Evolutionary conservation across 768 basidiomycete species (phyloP).

Genomic region (Candolleomyces aberdarensis): DNA sequence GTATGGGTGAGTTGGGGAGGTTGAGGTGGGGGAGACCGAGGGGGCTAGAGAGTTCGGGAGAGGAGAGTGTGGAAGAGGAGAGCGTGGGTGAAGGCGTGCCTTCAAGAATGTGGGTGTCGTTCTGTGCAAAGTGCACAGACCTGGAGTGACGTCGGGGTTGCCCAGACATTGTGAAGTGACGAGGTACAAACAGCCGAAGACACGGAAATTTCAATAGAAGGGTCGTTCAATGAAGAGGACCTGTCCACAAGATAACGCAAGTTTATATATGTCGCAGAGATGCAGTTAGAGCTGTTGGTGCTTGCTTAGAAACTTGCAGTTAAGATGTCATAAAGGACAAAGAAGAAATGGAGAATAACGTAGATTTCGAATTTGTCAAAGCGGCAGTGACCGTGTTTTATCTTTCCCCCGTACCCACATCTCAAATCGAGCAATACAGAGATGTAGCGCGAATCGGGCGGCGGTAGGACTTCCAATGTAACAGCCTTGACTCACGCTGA

Average conservation of each 20-base stretch:
- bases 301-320: not conserved
- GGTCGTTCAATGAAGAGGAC: not conserved
- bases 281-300: not conserved
- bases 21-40: not conserved
- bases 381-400: not conserved
- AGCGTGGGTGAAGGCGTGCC: not conserved
- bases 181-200: not conserved
- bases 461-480: not conserved
- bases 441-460: not conserved
- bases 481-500: not conserved
- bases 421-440: not conserved
- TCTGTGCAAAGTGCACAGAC: not conserved
- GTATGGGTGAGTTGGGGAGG: not conserved
- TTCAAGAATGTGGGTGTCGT: not conserved
- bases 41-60: not conserved
- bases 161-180: not conserved
- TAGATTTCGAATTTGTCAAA: not conserved
- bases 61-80: not conserved
- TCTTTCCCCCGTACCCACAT: not conserved
- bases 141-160: not conserved
- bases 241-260: not conserved
- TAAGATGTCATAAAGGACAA: not conserved
- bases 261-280: not conserved
- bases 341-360: not conserved
- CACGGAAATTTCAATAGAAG: not conserved